A percentile compares a stretch with the other conserved stretches of the same genome.
Conservation (phyloP, 1,284 basidiomycete species). For the Exobasidium rhododendri region DNA sequence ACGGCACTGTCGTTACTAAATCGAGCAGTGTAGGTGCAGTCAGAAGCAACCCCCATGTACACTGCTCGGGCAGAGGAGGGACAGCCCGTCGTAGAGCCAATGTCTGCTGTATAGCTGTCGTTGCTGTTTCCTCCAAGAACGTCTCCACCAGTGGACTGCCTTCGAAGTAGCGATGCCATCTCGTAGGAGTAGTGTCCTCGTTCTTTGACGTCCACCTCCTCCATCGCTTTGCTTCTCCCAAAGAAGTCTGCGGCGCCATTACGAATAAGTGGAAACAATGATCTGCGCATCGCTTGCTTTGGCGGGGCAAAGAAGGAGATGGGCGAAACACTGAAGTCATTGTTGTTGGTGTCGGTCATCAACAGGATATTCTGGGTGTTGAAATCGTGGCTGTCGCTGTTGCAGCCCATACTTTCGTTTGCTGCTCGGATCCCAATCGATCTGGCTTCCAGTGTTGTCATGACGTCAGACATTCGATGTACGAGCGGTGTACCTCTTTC, state of each 20-base stretch:
- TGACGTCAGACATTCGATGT: slow-evolving; percentile 40
- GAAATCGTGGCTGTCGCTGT: slow-evolving; percentile 30
- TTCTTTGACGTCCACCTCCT: background rate
- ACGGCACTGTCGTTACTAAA: slow-evolving; percentile 56
- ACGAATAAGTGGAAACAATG: background rate
- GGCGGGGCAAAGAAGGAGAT: slow-evolving; percentile 40
- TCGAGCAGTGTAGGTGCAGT: slow-evolving; percentile 67
- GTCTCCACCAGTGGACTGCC: slow-evolving; percentile 30
- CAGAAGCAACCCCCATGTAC: slow-evolving; percentile 81
- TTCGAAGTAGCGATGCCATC: slow-evolving; percentile 13
- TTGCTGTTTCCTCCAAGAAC: slow-evolving; percentile 11
- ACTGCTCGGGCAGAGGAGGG: slow-evolving; percentile 71
- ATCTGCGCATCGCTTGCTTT: background rate
- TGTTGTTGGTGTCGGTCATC: slow-evolving; percentile 32
- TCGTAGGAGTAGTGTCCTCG: background rate
- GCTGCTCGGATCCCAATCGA: slow-evolving; percentile 1
- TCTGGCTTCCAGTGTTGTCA: slow-evolving; percentile 13
- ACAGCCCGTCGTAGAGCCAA: slow-evolving; percentile 65
- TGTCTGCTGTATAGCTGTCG: slow-evolving; percentile 42
- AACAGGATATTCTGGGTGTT: slow-evolving; percentile 37
- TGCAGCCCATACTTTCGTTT: slow-evolving; percentile 23
- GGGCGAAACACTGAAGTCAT: slow-evolving; percentile 25
- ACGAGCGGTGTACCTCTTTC: slow-evolving; percentile 26
- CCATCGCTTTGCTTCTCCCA: background rate
- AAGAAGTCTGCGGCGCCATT: slow-evolving; percentile 1